phyloP scores from a whole-genome alignment of 768 basidiomycete genomes.

The Termitomyces sp. region DNA sequence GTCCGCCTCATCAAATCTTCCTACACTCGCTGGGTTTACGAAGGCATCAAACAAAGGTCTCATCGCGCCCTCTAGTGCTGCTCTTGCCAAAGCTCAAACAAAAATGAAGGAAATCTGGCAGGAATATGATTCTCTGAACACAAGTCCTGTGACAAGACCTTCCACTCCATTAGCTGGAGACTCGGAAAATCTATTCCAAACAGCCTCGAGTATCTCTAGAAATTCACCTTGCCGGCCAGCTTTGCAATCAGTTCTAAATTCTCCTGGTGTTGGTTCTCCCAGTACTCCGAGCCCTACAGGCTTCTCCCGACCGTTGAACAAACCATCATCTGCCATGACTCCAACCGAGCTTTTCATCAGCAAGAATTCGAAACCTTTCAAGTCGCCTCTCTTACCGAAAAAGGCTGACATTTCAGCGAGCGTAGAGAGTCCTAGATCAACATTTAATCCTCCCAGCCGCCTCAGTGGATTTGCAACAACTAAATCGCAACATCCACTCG shows the following conservation, averaged over 20 bases:
- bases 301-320: conserved; percentile 18
- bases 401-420: conserved; percentile 3
- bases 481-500: conserved; percentile 34
- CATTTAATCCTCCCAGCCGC: conserved; percentile 24
- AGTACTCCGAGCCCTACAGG: conserved; percentile 36
- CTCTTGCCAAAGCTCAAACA: conserved; percentile 52
- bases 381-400: conserved; percentile 37
- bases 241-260: conserved; percentile 35
- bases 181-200: conserved; percentile 25
- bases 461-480: conserved; percentile 13
- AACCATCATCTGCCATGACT: conserved; percentile 7
- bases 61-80: conserved; percentile 48
- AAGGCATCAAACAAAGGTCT: conserved; percentile 33
- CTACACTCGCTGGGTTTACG: conserved; percentile 22
- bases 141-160: not conserved
- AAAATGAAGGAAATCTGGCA: conserved; percentile 46
- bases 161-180: conserved; percentile 11
- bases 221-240: conserved; percentile 28
- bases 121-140: conserved; percentile 25
- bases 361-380: conserved; percentile 37
- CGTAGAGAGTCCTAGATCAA: conserved; percentile 18
- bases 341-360: conserved; percentile 7
- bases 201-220: conserved; percentile 17
- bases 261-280: conserved; percentile 28
- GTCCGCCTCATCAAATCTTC: conserved; percentile 23